Conservation (phyloP, 306 rosid genomes). For the apple (Malus domestica) region ASM211411v1 NC_041805.1:32905001-32905500, state of each 20-base stretch:
- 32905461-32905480: no score
- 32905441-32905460: no score
- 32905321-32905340: slow-evolving; percentile 70
- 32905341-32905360: slow-evolving; percentile 67
- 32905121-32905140: slow-evolving; percentile 87
- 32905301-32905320: slow-evolving; percentile 91
- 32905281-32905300: slow-evolving; percentile 94
- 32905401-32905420: neutral
- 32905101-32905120: slow-evolving; percentile 87
- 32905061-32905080: neutral
- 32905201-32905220: neutral
- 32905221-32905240: neutral
- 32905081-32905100: slow-evolving; percentile 53
- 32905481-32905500: no score
- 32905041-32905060: neutral
- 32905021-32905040: neutral
- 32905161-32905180: neutral
- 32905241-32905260: slow-evolving; percentile 49
- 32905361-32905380: slow-evolving; percentile 13
- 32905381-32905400: slow-evolving; percentile 1
- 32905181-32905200: neutral
- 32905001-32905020: neutral
- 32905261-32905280: slow-evolving; percentile 90
- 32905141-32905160: slow-evolving; percentile 14
- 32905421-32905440: neutral